Evolutionary conservation across 768 basidiomycete species (phyloP).

Genomic region (Boletus vinaceobasis): DNA sequence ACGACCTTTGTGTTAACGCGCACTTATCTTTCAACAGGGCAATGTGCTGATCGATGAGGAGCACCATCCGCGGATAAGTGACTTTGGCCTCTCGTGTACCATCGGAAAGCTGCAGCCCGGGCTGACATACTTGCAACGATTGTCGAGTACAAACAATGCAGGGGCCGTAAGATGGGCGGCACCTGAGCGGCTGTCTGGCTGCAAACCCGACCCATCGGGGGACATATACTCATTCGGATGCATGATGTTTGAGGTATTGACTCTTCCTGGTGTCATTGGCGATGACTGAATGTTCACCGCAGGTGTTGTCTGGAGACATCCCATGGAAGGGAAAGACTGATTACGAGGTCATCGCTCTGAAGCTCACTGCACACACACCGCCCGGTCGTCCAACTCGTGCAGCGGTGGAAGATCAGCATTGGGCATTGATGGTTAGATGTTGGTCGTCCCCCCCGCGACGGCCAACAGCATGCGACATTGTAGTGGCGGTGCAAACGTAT

Average conservation of each 20-base stretch:
- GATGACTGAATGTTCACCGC: not conserved
- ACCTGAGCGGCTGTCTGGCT: not conserved
- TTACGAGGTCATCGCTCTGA: not conserved
- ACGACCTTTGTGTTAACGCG: not conserved
- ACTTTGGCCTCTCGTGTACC: not conserved
- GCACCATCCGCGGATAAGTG: not conserved
- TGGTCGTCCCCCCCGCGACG: too few species aligned
- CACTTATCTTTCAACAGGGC: not conserved
- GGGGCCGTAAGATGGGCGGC: not conserved
- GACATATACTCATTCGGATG: conserved; percentile 7
- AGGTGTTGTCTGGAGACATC: conserved; percentile 4
- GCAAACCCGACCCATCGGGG: not conserved
- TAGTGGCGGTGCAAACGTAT: too few species aligned
- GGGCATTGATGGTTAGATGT: conserved; percentile 3
- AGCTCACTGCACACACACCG: too few species aligned
- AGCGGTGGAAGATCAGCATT: not conserved
- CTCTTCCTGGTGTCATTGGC: too few species aligned
- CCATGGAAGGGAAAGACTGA: conserved; percentile 3
- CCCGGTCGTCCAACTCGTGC: too few species aligned
- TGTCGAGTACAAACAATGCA: not conserved
- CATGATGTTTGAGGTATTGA: conserved; percentile 1
- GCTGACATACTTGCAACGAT: not conserved
- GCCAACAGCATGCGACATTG: too few species aligned
- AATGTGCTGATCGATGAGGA: conserved; percentile 1
- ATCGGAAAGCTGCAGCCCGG: not conserved